Conservation (phyloP, 306 rosid genomes). For the Quercus aquifolioides region DNA sequence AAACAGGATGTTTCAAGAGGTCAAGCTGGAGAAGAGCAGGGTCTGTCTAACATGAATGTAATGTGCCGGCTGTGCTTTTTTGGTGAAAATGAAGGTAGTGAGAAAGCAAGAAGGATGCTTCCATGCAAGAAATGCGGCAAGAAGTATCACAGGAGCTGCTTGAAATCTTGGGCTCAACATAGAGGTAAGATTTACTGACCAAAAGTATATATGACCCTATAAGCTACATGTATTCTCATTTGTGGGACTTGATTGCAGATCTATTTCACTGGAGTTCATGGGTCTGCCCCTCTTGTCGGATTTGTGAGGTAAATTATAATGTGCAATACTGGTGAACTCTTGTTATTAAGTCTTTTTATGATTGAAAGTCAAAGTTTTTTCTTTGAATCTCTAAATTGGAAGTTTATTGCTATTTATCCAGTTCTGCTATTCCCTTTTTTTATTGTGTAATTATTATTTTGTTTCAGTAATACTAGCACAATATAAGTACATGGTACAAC, state of each 20-base stretch:
- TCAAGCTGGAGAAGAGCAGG: conserved; percentile 63
- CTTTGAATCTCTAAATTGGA: neutral
- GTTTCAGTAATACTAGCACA: too few relatives aligned
- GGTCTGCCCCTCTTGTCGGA: conserved; percentile 62
- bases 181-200: conserved; percentile 59
- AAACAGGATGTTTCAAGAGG: conserved; percentile 66
- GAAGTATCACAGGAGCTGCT: conserved; percentile 91
- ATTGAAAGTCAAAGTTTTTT: neutral
- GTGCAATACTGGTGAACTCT: neutral
- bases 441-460: neutral
- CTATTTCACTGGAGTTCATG: conserved; percentile 67
- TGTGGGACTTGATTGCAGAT: conserved; percentile 35
- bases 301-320: conserved; percentile 45
- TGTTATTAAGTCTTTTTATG: neutral
- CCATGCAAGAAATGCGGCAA: conserved; percentile 93
- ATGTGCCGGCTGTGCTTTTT: conserved; percentile 93
- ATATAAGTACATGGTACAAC: too few relatives aligned
- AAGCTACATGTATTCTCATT: neutral
- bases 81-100: conserved; percentile 86
- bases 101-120: conserved; percentile 85
- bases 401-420: neutral
- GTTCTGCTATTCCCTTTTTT: neutral
- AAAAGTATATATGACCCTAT: neutral
- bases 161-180: conserved; percentile 87
- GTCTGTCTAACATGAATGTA: conserved; percentile 64